Conservation (phyloP, 352 stramenopile species). For the Thraustochytrium striatum region DNA sequence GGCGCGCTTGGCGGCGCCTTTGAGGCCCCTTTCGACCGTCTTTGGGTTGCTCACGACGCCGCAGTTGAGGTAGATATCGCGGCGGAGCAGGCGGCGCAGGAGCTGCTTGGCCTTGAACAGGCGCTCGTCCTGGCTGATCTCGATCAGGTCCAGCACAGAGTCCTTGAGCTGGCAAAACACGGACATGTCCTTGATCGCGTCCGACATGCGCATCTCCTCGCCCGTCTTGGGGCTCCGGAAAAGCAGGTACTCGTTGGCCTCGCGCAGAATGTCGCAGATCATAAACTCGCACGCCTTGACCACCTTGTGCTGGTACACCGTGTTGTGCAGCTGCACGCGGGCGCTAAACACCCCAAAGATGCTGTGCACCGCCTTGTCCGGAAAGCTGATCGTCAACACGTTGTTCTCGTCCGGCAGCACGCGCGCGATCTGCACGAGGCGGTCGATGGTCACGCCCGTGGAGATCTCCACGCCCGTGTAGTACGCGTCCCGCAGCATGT, state of each 20-base stretch:
- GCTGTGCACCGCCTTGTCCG: conserved; percentile 73
- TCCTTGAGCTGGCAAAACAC: conserved; percentile 76
- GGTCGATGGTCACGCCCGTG: conserved; percentile 70
- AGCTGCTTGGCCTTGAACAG: conserved; percentile 62
- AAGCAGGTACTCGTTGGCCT: conserved; percentile 64
- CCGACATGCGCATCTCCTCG: conserved; percentile 43
- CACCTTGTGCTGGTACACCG: conserved; percentile 79
- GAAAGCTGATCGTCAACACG: conserved; percentile 73
- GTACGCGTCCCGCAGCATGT: conserved; percentile 75
- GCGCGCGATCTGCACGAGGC: conserved; percentile 56
- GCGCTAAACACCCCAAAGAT: conserved; percentile 83
- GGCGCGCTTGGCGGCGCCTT: conserved; percentile 42
- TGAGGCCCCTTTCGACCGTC: conserved; percentile 62
- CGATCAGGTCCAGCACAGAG: conserved; percentile 70
- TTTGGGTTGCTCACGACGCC: conserved; percentile 69
- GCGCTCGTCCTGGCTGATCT: conserved; percentile 62
- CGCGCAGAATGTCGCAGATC: conserved; percentile 76
- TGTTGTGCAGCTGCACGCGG: conserved; percentile 77
- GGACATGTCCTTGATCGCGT: conserved; percentile 55
- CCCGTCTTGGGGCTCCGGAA: neutral
- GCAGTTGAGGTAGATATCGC: conserved; percentile 75
- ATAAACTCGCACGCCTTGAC: conserved; percentile 80
- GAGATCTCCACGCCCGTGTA: conserved; percentile 74
- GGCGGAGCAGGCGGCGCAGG: conserved; percentile 67
- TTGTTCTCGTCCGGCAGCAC: conserved; percentile 55